Conservation (phyloP, 2,329 filamentous ascomycete species). For the Aspergillus intermedius region DNA sequence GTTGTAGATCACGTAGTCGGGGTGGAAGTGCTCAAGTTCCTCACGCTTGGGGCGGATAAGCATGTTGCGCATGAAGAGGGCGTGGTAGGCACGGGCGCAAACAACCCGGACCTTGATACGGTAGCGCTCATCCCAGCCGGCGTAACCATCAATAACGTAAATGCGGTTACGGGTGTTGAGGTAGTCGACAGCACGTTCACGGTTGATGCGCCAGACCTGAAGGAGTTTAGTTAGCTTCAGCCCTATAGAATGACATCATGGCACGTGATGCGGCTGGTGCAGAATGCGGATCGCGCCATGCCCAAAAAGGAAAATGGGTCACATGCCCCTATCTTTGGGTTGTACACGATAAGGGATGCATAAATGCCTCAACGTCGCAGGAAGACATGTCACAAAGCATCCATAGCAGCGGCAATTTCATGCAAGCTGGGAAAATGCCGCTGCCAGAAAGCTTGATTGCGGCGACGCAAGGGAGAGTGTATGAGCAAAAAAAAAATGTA, state of each 20-base stretch:
- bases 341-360: conserved; percentile 4
- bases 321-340: background rate
- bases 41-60: conserved; percentile 86
- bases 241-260: conserved; percentile 26
- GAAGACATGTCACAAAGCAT: background rate
- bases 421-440: conserved; percentile 4
- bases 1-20: conserved; percentile 99
- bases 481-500: conserved; percentile 5
- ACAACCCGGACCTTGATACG: conserved; percentile 95
- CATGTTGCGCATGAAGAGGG: conserved; percentile 99
- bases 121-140: conserved; percentile 98
- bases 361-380: background rate
- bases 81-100: conserved; percentile 98
- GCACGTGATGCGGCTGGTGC: conserved; percentile 9
- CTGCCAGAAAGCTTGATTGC: conserved; percentile 20
- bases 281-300: background rate
- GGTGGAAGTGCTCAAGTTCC: conserved; percentile 95
- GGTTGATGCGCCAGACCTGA: conserved; percentile 99
- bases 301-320: background rate
- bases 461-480: conserved; percentile 12
- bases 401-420: background rate
- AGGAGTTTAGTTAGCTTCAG: conserved; percentile 14
- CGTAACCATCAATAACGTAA: conserved; percentile 95
- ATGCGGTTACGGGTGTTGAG: conserved; percentile 98
- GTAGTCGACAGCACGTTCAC: conserved; percentile 97